Percentiles rank a stretch among this genome's conserved stretches.
Conservation (phyloP, 2,329 filamentous ascomycete genomes). For the Xylariales sp. region DNA sequence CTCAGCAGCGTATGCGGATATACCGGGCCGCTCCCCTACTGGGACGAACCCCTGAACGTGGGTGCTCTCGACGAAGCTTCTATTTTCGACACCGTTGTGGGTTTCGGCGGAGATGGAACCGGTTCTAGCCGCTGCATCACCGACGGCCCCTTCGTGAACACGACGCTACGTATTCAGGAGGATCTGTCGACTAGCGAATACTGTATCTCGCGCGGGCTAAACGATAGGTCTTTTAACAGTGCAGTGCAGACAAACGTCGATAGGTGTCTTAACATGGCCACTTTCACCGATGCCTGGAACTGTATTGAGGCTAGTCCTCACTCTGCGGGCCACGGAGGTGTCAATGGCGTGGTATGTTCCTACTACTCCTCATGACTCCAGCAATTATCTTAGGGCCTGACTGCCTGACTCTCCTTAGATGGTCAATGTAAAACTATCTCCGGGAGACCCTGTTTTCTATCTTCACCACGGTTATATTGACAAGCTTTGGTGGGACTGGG, state of each 20-base stretch:
- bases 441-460: constrained; percentile 25
- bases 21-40: constrained; percentile 25
- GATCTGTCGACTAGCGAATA: constrained; percentile 10
- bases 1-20: constrained; percentile 22
- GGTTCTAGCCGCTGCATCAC: constrained; percentile 12
- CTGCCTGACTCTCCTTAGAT: constrained; percentile 1
- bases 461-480: constrained; percentile 27
- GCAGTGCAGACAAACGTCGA: constrained; percentile 14
- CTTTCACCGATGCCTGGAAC: constrained; percentile 22
- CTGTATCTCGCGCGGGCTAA: constrained; percentile 20
- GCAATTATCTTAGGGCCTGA: too few relatives aligned
- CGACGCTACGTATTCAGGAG: constrained; percentile 5
- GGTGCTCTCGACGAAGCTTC: constrained; percentile 9
- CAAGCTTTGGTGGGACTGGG: constrained; percentile 30
- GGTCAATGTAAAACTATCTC: constrained; percentile 18
- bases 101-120: constrained; percentile 19
- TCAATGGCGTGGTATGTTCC: constrained; percentile 9
- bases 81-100: constrained; percentile 16
- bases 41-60: constrained; percentile 21
- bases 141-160: constrained; percentile 23
- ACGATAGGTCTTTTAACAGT: constrained; percentile 13
- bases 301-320: constrained; percentile 17
- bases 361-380: not conserved
- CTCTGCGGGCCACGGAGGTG: constrained; percentile 7
- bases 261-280: constrained; percentile 9